A percentile compares a stretch with the other conserved stretches of the same genome.
Conservation (phyloP, 768 basidiomycete species). For the Glaciozyma antarctica region DNA sequence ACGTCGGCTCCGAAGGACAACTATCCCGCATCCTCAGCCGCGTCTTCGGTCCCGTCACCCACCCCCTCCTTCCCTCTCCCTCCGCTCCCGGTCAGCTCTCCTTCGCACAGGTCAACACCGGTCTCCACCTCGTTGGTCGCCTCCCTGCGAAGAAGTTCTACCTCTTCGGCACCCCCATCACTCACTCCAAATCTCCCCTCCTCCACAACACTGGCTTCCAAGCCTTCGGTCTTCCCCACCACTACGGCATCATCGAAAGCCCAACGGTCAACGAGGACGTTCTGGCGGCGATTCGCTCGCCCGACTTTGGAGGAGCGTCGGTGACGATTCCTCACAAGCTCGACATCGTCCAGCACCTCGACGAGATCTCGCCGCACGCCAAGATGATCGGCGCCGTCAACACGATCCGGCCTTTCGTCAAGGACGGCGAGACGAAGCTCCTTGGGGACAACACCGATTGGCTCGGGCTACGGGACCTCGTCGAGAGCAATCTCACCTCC, state of each 20-base stretch:
- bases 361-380: constrained; percentile 69
- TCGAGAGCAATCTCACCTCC: constrained; percentile 34
- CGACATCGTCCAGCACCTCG: constrained; percentile 73
- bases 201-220: constrained; percentile 84
- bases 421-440: constrained; percentile 45
- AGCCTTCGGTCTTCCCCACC: constrained; percentile 70
- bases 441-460: constrained; percentile 95
- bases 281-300: constrained; percentile 51
- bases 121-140: constrained; percentile 68
- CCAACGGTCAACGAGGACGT: constrained; percentile 56
- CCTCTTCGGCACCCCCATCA: constrained; percentile 82
- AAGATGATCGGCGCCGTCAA: constrained; percentile 87
- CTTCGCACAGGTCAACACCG: constrained; percentile 72
- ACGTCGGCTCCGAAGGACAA: constrained; percentile 72
- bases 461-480: constrained; percentile 65
- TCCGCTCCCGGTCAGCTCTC: constrained; percentile 92
- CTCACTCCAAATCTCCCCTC: constrained; percentile 80
- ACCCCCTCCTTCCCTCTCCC: constrained; percentile 69
- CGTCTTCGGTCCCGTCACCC: constrained; percentile 81
- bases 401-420: constrained; percentile 58
- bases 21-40: constrained; percentile 78
- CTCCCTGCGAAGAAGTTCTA: constrained; percentile 66
- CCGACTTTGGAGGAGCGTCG: constrained; percentile 85
- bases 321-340: constrained; percentile 96
- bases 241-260: constrained; percentile 71